Base-by-base conservation (phyloP, 202 grass and related monocot species). In the Thinopyrum obtusiflorum region DNA sequence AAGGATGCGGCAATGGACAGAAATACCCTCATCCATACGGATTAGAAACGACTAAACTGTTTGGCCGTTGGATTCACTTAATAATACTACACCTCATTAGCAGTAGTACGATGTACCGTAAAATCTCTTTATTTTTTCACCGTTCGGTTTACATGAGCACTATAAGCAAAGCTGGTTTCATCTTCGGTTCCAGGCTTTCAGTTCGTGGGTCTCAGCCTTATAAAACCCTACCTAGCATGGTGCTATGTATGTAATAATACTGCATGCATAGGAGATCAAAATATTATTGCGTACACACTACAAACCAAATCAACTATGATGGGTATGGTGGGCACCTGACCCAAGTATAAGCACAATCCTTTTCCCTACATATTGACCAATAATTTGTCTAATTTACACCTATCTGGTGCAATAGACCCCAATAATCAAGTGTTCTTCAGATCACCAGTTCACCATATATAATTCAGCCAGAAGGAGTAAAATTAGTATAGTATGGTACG, bases 251-350 rank as follows among this genome's bases (percentile, higher is more conserved):
- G n/a, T 39, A 86, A 26, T n/a, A 37, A 27, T 65, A 66, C 74
- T 74, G 36, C 40, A 25, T 42, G 36, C 31, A 32, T 33, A 68
- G 11, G 49, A 70, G 31, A 32, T 32, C 31, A 89, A 88, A 89
- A 67, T 25, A 73, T 25, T 68, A 32, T 32, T 32, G 68, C 69
- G 44, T 85, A 84, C 72, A 88, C 53, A 75, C 76, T 75, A 80
- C 82, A 91, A 80, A 85, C 73, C 75, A 75, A 85, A 79, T 62
- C 55, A 47, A 64, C 53, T 55, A 77, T 14, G 32, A n/a, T 73
- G 37, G 67, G 28, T 80, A 32, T 32, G 31, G 31, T 32, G 31
- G 80, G 36, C 57, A 66, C 25, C 71, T 9, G 40, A 89, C 71
- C 18, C 68, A 49, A 74, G 55, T 40, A 84, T 68, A 84, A 87